phyloP scores from a whole-genome alignment of 1,284 basidiomycete species.

The Sporisorium exsertum region DNA sequence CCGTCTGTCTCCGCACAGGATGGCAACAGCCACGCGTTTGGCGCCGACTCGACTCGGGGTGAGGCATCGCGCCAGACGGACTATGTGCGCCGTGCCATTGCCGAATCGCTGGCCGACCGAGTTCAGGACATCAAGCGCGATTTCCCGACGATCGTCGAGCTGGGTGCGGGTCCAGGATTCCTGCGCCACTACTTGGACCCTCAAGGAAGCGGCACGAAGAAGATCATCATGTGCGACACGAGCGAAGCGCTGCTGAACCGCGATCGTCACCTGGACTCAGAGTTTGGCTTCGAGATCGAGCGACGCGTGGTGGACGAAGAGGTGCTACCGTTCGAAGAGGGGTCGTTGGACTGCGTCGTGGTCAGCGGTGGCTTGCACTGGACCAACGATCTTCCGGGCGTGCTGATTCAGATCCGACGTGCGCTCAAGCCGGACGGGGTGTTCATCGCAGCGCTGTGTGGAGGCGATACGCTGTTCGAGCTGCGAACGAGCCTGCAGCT shows the following conservation, averaged over 20 bases:
- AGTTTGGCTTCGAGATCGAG: conserved; percentile 60
- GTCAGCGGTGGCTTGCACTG: conserved; percentile 93
- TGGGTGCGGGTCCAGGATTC: conserved; percentile 94
- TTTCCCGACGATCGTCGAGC: conserved; percentile 84
- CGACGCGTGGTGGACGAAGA: conserved; percentile 65
- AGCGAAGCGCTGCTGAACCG: conserved; percentile 71
- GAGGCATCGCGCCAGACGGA: conserved; percentile 81
- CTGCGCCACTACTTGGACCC: conserved; percentile 85
- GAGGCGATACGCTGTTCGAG: conserved; percentile 97
- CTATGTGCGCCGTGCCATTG: conserved; percentile 90
- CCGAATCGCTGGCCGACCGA: conserved; percentile 88
- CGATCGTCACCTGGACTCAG: conserved; percentile 53
- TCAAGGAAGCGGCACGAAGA: conserved; percentile 75
- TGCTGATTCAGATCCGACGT: conserved; percentile 87
- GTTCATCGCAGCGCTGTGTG: conserved; percentile 92
- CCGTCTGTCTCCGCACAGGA: conserved; percentile 72
- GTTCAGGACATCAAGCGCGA: conserved; percentile 87
- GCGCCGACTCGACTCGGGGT: conserved; percentile 49
- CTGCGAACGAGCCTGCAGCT: conserved; percentile 89
- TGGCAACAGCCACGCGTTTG: conserved; percentile 19
- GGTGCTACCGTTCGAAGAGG: conserved; percentile 73
- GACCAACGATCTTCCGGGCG: conserved; percentile 97
- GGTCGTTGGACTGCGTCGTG: conserved; percentile 90
- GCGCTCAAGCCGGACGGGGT: conserved; percentile 90
- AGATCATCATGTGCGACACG: conserved; percentile 87